Percentiles rank a stretch among this genome's conserved stretches.
These are phyloP conservation scores for Senna siamea DNA, from an alignment of 306 rosid species.

Conservation along the genomic window DNA sequence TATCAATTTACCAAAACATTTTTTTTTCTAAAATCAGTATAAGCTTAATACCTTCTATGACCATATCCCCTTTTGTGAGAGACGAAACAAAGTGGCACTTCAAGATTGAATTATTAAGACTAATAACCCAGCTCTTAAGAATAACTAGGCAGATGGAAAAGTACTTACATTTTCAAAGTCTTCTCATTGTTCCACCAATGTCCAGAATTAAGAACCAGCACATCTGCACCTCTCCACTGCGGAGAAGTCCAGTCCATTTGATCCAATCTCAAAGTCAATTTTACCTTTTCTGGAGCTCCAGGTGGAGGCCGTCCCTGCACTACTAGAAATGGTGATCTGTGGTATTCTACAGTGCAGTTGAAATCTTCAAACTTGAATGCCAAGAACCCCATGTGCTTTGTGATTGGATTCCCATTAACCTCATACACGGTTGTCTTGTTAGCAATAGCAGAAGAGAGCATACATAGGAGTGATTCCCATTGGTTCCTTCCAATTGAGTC, in stretches of 20 bases:
- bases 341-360: conserved; percentile 90
- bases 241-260: conserved; percentile 72
- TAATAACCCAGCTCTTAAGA: conserved; percentile 22
- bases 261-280: conserved; percentile 67
- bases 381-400: conserved; percentile 83
- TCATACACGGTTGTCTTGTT: conserved; percentile 70
- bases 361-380: conserved; percentile 75
- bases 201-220: conserved; percentile 82
- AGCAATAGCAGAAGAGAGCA: conserved; percentile 71
- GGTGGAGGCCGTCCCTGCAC: conserved; percentile 78
- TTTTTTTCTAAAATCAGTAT: not conserved
- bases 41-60: conserved; percentile 26
- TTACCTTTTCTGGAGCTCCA: conserved; percentile 64
- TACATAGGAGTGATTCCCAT: conserved; percentile 92
- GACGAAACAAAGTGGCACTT: conserved; percentile 22
- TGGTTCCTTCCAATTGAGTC: conserved; percentile 98
- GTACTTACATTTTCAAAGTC: conserved; percentile 69
- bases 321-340: conserved; percentile 83
- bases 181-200: conserved; percentile 90
- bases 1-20: conserved; percentile 21
- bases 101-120: conserved; percentile 33
- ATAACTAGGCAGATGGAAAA: conserved; percentile 6
- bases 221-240: conserved; percentile 77
- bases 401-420: conserved; percentile 75
- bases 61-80: conserved; percentile 1